Percentiles rank a stretch among this genome's conserved stretches.
These are phyloP conservation scores for Rhizophora mangle DNA, from an alignment of 345 rosid genomes.

Conservation along the genomic window DNA sequence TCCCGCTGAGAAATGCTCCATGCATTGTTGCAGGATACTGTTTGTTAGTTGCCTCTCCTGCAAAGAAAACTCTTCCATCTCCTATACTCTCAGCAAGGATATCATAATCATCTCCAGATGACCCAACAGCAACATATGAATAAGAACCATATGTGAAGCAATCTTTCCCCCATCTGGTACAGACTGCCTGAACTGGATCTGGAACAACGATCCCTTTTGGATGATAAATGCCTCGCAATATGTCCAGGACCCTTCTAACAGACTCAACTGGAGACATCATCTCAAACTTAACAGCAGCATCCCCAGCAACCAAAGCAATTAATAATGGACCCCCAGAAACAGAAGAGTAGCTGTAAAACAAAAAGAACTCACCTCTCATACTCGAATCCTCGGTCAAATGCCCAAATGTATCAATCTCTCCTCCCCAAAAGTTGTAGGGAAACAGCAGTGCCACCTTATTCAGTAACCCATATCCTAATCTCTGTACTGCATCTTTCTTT, in stretches of 20 bases:
- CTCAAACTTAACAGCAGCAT: slow-evolving; percentile 83
- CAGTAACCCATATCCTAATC: slow-evolving; percentile 78
- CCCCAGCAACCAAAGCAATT: slow-evolving; percentile 92
- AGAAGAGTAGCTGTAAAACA: slow-evolving; percentile 85
- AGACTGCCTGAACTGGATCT: slow-evolving; percentile 86
- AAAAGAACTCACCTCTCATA: slow-evolving; percentile 87
- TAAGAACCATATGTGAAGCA: slow-evolving; percentile 78
- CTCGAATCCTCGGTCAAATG: slow-evolving; percentile 71
- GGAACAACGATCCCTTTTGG: slow-evolving; percentile 95
- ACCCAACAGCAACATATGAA: slow-evolving; percentile 84
- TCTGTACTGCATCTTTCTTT: slow-evolving; percentile 75
- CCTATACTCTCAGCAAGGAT: slow-evolving; percentile 88
- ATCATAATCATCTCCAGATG: slow-evolving; percentile 97
- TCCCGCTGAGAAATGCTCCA: slow-evolving; percentile 93
- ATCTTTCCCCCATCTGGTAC: slow-evolving; percentile 95
- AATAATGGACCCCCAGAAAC: slow-evolving; percentile 93
- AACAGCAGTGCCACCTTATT: slow-evolving; percentile 92
- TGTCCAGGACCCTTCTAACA: slow-evolving; percentile 60
- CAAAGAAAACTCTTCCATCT: slow-evolving; percentile 93
- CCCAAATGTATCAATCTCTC: slow-evolving; percentile 90
- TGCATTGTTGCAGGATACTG: slow-evolving; percentile 99
- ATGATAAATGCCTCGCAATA: slow-evolving; percentile 76
- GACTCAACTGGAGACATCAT: slow-evolving; percentile 79
- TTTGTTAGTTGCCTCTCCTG: slow-evolving; percentile 94
- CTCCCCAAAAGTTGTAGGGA: slow-evolving; percentile 87